These are phyloP conservation scores for Leccinum pellstonianum DNA, from an alignment of 768 basidiomycete genomes.

Conservation along the genomic window DNA sequence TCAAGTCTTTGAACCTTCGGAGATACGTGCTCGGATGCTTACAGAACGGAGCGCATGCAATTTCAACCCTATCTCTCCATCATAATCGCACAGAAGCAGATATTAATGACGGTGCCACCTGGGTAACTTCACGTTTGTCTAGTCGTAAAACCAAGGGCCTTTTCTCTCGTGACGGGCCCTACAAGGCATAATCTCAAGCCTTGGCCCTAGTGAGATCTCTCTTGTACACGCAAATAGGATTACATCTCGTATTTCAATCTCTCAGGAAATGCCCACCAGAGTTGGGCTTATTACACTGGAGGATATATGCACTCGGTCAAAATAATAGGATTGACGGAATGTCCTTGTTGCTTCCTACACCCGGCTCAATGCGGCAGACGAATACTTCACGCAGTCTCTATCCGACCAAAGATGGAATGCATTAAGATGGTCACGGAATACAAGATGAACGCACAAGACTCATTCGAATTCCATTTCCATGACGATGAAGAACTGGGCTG, in stretches of 20 bases:
- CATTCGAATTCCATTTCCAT: slow-evolving; percentile 63
- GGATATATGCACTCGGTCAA: slow-evolving; percentile 84
- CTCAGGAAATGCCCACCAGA: slow-evolving; percentile 53
- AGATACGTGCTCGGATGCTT: slow-evolving; percentile 84
- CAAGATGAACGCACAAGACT: slow-evolving; percentile 66
- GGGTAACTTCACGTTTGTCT: slow-evolving; percentile 85
- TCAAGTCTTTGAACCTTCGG: slow-evolving; percentile 96
- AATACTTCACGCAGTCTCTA: slow-evolving; percentile 69
- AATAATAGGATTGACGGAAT: slow-evolving; percentile 73
- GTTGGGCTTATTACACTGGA: slow-evolving; percentile 74
- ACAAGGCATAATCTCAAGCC: slow-evolving; percentile 53
- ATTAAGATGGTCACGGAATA: slow-evolving; percentile 92
- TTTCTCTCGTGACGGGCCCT: slow-evolving; percentile 58
- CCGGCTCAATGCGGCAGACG: slow-evolving; percentile 65
- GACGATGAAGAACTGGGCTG: slow-evolving; percentile 59
- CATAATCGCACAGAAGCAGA: slow-evolving; percentile 69
- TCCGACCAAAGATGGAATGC: slow-evolving; percentile 66
- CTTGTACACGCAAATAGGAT: slow-evolving; percentile 92
- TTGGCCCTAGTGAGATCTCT: slow-evolving; percentile 77
- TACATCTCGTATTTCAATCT: slow-evolving; percentile 83
- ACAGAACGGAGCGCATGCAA: slow-evolving; percentile 96
- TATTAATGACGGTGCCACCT: slow-evolving; percentile 76
- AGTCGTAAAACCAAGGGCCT: slow-evolving; percentile 66
- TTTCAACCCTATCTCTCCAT: slow-evolving; percentile 66
- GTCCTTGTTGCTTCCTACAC: slow-evolving; percentile 63